Conservation (phyloP, 306 rosid genomes). For the Trichosanthes truncata region DNA sequence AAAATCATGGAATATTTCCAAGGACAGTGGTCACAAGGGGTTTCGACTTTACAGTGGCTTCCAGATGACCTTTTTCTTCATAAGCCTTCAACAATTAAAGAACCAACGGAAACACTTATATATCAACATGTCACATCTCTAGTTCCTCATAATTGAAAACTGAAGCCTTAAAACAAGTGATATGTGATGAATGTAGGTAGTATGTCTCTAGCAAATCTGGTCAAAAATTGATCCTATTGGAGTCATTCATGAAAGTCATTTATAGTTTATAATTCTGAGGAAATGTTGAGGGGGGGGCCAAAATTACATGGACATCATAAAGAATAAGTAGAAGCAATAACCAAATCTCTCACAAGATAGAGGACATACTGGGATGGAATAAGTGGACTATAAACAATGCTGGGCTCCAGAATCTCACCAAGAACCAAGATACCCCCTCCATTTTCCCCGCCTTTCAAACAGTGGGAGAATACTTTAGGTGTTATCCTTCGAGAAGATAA, state of each 20-base stretch:
- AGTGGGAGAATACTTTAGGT: conserved; percentile 91
- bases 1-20: neutral
- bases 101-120: neutral
- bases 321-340: neutral
- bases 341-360: conserved; percentile 17
- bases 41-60: neutral
- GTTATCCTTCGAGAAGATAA: conserved; percentile 69
- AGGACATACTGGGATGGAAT: conserved; percentile 85
- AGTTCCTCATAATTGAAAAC: neutral
- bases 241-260: neutral
- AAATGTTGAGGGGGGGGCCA: neutral
- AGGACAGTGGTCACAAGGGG: neutral
- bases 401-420: conserved; percentile 94
- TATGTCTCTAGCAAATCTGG: neutral
- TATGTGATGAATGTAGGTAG: neutral
- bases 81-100: neutral
- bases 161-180: neutral
- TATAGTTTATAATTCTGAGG: neutral
- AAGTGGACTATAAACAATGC: conserved; percentile 86
- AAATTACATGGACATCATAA: neutral
- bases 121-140: neutral
- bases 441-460: conserved; percentile 67
- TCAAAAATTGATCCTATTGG: neutral
- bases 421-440: conserved; percentile 98
- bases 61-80: neutral